Evolutionary conservation across 805 yeast genomes (phyloP).

Genomic region (Candida fluviatilis): DNA sequence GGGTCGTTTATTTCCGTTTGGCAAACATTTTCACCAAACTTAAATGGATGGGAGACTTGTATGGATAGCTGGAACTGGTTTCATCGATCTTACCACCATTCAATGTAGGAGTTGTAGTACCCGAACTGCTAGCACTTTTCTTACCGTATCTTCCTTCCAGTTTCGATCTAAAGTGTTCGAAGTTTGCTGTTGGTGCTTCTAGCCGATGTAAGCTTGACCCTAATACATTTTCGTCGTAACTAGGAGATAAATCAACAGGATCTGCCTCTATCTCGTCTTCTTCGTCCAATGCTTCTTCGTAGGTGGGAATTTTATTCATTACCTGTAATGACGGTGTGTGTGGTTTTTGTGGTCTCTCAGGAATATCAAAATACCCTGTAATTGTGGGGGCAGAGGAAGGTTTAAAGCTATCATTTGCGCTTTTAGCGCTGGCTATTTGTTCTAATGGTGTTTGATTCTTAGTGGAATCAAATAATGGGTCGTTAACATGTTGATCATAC

Average conservation of each 20-base stretch:
- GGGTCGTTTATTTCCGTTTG: background rate
- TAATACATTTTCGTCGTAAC: slow-evolving; percentile 1
- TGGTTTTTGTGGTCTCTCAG: slow-evolving; percentile 10
- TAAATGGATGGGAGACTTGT: slow-evolving; percentile 1
- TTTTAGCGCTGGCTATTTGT: slow-evolving; percentile 19
- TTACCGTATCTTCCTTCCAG: background rate
- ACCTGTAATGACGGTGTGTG: slow-evolving; percentile 8
- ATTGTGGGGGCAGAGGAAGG: slow-evolving; percentile 10
- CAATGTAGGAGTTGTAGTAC: background rate
- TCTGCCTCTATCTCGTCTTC: slow-evolving; percentile 25
- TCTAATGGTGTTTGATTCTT: slow-evolving; percentile 33
- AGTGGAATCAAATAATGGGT: slow-evolving; percentile 33
- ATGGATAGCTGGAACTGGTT: background rate
- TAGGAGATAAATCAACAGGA: slow-evolving; percentile 18
- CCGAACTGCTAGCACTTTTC: background rate
- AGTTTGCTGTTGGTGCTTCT: background rate
- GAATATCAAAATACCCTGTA: slow-evolving; percentile 30
- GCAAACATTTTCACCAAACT: slow-evolving; percentile 2
- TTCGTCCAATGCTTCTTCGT: slow-evolving; percentile 36
- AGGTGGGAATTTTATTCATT: slow-evolving; percentile 29
- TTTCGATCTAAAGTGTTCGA: background rate
- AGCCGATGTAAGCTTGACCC: too few species aligned
- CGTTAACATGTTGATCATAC: slow-evolving; percentile 36
- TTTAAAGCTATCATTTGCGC: slow-evolving; percentile 6
- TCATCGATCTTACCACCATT: background rate